phyloP scores from a whole-genome alignment of 352 stramenopile genomes.

The Thalassiosira livingstoniorum region DNA sequence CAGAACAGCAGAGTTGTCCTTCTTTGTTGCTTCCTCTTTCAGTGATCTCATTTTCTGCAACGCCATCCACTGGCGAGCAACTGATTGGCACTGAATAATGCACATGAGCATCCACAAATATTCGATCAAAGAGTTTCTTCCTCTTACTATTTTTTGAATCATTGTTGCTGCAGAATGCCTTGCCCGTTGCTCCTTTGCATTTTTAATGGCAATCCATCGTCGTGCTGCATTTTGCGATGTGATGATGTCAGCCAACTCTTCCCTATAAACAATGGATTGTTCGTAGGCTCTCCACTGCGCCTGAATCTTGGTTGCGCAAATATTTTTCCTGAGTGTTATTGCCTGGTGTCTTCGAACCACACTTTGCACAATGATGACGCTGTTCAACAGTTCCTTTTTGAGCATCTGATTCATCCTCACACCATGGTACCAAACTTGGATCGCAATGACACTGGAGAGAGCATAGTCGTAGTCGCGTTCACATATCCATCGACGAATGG shows the following conservation, averaged over 20 bases:
- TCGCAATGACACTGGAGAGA: slow-evolving; percentile 73
- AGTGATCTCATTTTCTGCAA: not conserved
- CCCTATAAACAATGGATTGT: slow-evolving; percentile 31
- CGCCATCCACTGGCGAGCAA: not conserved
- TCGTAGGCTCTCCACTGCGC: slow-evolving; percentile 53
- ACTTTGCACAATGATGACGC: slow-evolving; percentile 73
- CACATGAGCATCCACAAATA: not conserved
- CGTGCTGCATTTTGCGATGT: slow-evolving; percentile 26
- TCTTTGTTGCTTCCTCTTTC: slow-evolving; percentile 26
- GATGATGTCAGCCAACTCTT: slow-evolving; percentile 36
- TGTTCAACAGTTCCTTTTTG: slow-evolving; percentile 60
- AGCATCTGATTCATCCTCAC: not conserved
- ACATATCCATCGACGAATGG: slow-evolving; percentile 56
- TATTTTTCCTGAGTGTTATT: slow-evolving; percentile 2
- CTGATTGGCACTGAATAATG: not conserved
- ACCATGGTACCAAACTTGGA: slow-evolving; percentile 22
- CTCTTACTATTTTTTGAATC: slow-evolving; percentile 30
- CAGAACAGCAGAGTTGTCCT: too few relatives aligned
- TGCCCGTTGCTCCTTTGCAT: not conserved
- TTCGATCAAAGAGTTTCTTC: not conserved
- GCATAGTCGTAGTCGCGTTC: slow-evolving; percentile 62
- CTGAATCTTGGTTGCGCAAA: slow-evolving; percentile 63
- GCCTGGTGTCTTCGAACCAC: slow-evolving; percentile 58
- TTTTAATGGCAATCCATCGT: slow-evolving; percentile 13
- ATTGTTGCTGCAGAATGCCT: slow-evolving; percentile 7